Conservation (phyloP, 148 eudicot genomes). For the Silene uniflora region DNA sequence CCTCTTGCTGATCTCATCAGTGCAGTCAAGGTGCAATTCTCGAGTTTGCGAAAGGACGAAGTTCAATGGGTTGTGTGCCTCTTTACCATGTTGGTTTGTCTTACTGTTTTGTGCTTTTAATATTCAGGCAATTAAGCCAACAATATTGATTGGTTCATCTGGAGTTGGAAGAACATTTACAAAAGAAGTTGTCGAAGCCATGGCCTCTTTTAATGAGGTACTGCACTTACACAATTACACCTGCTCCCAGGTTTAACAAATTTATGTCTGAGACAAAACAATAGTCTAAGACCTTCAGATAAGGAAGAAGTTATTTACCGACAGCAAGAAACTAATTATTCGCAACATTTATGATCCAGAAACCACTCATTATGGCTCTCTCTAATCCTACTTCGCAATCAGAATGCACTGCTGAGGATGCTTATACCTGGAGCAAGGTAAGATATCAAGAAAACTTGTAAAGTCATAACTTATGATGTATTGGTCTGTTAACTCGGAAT, state of each 20-base stretch:
- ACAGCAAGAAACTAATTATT: not conserved
- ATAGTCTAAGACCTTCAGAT: not conserved
- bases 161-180: constrained; percentile 87
- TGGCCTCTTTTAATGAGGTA: constrained; percentile 78
- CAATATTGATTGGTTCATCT: constrained; percentile 80
- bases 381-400: constrained; percentile 93
- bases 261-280: not conserved
- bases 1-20: constrained; percentile 56
- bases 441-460: not conserved
- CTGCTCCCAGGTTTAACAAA: not conserved
- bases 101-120: not conserved
- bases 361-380: constrained; percentile 89
- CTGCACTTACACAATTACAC: not conserved
- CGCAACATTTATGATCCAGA: constrained; percentile 39
- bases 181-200: constrained; percentile 79
- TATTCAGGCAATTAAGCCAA: constrained; percentile 71
- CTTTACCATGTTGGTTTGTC: not conserved
- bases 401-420: constrained; percentile 98
- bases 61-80: not conserved
- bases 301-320: no score
- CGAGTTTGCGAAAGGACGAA: not conserved
- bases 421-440: constrained; percentile 86
- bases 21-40: constrained; percentile 64
- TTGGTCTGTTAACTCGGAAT: constrained; percentile 9
- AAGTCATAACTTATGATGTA: not conserved